Evolutionary conservation across 345 rosid species (phyloP).

Genomic region (Xanthoceras sorbifolium): DNA sequence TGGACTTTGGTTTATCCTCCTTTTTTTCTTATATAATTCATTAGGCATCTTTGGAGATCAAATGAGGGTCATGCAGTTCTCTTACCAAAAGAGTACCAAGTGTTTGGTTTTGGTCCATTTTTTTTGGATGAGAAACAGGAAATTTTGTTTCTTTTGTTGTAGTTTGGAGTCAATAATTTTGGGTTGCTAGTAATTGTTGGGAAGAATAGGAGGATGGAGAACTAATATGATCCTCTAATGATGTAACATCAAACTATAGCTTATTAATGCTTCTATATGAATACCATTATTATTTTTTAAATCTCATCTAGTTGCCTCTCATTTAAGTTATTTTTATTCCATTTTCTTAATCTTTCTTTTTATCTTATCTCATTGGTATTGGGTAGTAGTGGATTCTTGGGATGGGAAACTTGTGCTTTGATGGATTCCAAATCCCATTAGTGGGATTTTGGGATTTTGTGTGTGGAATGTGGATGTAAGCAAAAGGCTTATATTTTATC

Average conservation of each 20-base stretch:
- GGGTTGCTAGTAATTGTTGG: slow-evolving; percentile 22
- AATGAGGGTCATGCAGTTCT: slow-evolving; percentile 21
- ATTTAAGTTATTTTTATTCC: neutral
- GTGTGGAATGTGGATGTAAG: slow-evolving; percentile 7
- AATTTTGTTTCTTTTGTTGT: slow-evolving; percentile 22
- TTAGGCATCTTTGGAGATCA: slow-evolving; percentile 21
- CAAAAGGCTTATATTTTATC: neutral
- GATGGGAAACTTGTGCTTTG: slow-evolving; percentile 17
- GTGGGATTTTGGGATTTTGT: slow-evolving; percentile 15
- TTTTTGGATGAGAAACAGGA: slow-evolving; percentile 22
- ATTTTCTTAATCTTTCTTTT: neutral
- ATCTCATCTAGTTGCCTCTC: neutral
- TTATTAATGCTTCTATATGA: slow-evolving; percentile 18
- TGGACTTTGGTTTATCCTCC: slow-evolving; percentile 18
- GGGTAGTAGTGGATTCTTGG: slow-evolving; percentile 10
- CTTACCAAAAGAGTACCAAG: neutral
- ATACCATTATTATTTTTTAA: neutral
- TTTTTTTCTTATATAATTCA: slow-evolving; percentile 25
- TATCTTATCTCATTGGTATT: neutral
- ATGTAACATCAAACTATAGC: slow-evolving; percentile 38
- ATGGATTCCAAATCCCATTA: slow-evolving; percentile 24
- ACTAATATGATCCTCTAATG: slow-evolving; percentile 22
- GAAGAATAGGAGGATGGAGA: slow-evolving; percentile 21
- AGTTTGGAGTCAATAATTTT: slow-evolving; percentile 20
- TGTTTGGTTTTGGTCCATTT: slow-evolving; percentile 21